Evolutionary conservation across 352 stramenopile species (phyloP), one percentile per base, ranked within the genome.

Genomic region (Phytopythium mirpurense): DNA sequence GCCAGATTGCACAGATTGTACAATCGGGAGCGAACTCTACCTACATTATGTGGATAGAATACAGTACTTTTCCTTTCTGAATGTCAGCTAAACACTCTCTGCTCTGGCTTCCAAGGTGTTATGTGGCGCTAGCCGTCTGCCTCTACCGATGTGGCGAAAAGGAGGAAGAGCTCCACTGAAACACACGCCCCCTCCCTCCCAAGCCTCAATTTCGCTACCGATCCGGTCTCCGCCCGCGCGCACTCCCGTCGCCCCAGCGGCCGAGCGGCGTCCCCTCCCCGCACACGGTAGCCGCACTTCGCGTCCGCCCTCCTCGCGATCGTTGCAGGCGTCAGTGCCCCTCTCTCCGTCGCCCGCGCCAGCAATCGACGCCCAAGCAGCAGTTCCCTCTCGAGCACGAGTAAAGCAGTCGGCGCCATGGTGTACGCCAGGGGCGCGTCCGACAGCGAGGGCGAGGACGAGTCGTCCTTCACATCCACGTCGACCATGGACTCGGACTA

Each of bases 401-500:
- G n/a, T n/a, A n/a, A n/a, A n/a, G n/a, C n/a, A n/a, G n/a, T n/a
- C 11, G 2, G 32, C 40, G 40, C 27, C 15, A 65, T 65, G 61
- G 41, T 51, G 52, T 68, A 62, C 43, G 61, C 44, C 2, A 40
- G 41, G 12, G 50, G 57, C 55, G 59, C 61, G 44, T 47, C 57
- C 35, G 54, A 48, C 38, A 57, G 41, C 23, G 63, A 68, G 62
- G 54, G 52, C 45, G 75, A 84, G 50, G 75, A 86, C 38, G 74
- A 83, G 51, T 83, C 64, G 34, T 89, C 78, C 24, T 86, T 89
- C 68, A 81, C 81, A 35, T 91, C 78, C 15, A 89, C 78, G 45
- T 91, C 81, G 16, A 89, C 78, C 19, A 89, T 91, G 78, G 81
- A 89, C 74, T 91, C 78, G 57, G 81, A 91, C 65, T 89, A 86